Percentiles rank a stretch among this genome's conserved stretches.
phyloP scores from a whole-genome alignment of 2,329 filamentous ascomycete species.

The Talaromyces marneffei region DNA sequence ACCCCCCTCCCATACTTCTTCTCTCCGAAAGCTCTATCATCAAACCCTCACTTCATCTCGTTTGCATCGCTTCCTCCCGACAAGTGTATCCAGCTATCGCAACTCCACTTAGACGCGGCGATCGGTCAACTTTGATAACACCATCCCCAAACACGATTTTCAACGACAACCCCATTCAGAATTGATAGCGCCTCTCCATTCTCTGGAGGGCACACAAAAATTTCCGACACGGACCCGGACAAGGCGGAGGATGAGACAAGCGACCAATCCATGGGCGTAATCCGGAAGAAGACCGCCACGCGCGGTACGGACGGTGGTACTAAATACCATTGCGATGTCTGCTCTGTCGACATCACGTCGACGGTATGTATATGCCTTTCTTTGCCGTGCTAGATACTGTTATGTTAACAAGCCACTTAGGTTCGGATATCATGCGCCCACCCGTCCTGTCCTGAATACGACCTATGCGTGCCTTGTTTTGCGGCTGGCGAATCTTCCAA shows the following conservation, averaged over 20 bases:
- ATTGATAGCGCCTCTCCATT: conserved; percentile 22
- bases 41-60: neutral
- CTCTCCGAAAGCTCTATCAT: neutral
- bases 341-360: conserved; percentile 92
- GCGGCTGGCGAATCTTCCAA: conserved; percentile 72
- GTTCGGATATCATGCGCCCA: conserved; percentile 92
- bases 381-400: neutral
- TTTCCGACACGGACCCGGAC: conserved; percentile 30
- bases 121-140: neutral
- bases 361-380: conserved; percentile 58
- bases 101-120: conserved; percentile 13
- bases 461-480: conserved; percentile 95
- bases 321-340: conserved; percentile 97
- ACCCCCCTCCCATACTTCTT: neutral
- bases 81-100: conserved; percentile 4
- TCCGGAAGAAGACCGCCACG: conserved; percentile 88
- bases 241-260: conserved; percentile 36
- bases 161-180: conserved; percentile 3
- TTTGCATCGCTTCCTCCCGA: neutral
- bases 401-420: conserved; percentile 41
- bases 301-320: conserved; percentile 80
- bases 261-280: conserved; percentile 69
- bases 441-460: conserved; percentile 80
- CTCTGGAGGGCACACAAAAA: conserved; percentile 25
- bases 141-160: neutral